Evolutionary conservation across 176 grass and related monocot species (phyloP).

Genomic region (Eleusine indica): DNA sequence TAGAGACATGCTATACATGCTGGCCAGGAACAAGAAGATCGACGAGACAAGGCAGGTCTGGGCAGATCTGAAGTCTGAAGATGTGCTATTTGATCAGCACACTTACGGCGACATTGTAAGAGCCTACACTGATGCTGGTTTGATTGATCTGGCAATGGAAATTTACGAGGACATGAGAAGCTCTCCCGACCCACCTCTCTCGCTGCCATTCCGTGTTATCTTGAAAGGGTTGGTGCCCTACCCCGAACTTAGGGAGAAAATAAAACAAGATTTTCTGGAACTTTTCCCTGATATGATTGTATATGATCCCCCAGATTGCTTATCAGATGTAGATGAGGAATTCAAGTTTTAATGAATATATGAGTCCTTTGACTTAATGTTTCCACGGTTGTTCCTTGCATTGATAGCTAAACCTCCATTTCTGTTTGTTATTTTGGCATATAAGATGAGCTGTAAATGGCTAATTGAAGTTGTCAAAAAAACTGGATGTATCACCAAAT

Average conservation of each 20-base stretch:
- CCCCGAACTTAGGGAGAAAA: slow-evolving; percentile 78
- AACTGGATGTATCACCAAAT: background rate
- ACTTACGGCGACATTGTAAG: slow-evolving; percentile 77
- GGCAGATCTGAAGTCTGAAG: slow-evolving; percentile 75
- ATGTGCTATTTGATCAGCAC: slow-evolving; percentile 76
- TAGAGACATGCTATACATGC: slow-evolving; percentile 76
- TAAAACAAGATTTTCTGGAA: slow-evolving; percentile 86
- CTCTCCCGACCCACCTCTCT: slow-evolving; percentile 73
- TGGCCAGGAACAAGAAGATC: slow-evolving; percentile 83
- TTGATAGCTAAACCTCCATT: too few relatives aligned
- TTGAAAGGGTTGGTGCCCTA: slow-evolving; percentile 82
- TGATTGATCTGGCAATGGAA: slow-evolving; percentile 77
- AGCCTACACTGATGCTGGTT: slow-evolving; percentile 59
- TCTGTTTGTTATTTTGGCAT: too few relatives aligned
- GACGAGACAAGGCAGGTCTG: slow-evolving; percentile 70
- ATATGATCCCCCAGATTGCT: slow-evolving; percentile 78
- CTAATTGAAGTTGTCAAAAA: background rate
- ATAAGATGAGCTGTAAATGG: background rate
- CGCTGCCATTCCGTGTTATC: slow-evolving; percentile 85
- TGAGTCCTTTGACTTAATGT: background rate
- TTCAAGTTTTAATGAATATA: slow-evolving; percentile 44
- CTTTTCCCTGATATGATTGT: slow-evolving; percentile 87
- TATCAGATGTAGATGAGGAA: slow-evolving; percentile 56
- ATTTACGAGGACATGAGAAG: slow-evolving; percentile 86
- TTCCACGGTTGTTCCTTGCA: background rate